Conservation (phyloP, 805 yeast genomes). For the Debaryomyces castellii region DNA sequence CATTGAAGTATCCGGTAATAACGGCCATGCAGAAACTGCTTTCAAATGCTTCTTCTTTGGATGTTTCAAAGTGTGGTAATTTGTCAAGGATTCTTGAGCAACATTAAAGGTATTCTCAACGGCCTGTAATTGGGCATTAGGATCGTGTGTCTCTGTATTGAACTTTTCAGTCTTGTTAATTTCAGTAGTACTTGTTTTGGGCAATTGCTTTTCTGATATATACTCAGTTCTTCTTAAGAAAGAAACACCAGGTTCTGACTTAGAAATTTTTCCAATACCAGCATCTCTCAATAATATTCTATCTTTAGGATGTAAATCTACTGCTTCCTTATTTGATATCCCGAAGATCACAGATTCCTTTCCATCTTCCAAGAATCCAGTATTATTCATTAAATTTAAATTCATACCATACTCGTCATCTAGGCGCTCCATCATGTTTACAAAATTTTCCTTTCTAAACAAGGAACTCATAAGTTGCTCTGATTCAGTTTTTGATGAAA, state of each 20-base stretch:
- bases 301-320: constrained; percentile 75
- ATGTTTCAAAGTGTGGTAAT: constrained; percentile 57
- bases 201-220: constrained; percentile 60
- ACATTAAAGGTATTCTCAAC: constrained; percentile 79
- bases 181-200: constrained; percentile 16
- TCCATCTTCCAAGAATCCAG: constrained; percentile 65
- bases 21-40: constrained; percentile 76
- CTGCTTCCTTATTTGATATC: constrained; percentile 21
- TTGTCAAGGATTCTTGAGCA: constrained; percentile 47
- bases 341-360: constrained; percentile 46
- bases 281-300: constrained; percentile 79
- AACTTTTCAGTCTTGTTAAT: constrained; percentile 25
- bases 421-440: constrained; percentile 54
- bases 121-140: constrained; percentile 60
- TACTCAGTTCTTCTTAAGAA: constrained; percentile 95
- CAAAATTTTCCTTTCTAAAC: constrained; percentile 73
- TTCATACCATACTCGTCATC: constrained; percentile 73
- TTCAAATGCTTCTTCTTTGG: constrained; percentile 73
- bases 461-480: constrained; percentile 63
- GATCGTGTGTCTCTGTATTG: constrained; percentile 42
- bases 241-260: constrained; percentile 56
- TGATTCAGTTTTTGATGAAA: constrained; percentile 36
- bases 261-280: constrained; percentile 44
- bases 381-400: constrained; percentile 65
- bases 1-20: constrained; percentile 89